Base-by-base conservation (phyloP, 2,329 filamentous ascomycete species). In the Hypocrella siamensis region DNA sequence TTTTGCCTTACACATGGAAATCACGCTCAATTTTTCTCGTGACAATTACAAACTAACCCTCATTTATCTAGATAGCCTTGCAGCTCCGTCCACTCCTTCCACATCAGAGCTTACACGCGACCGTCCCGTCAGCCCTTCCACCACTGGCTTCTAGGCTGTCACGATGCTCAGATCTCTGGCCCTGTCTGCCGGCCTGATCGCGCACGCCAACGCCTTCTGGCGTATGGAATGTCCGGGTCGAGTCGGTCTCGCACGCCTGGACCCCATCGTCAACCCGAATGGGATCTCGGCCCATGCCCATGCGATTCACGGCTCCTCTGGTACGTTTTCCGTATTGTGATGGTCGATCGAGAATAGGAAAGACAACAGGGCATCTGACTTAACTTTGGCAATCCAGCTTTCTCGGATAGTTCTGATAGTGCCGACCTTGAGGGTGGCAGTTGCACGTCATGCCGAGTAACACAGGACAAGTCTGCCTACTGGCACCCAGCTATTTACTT, bases 401-500 rank as follows among this genome's bases (percentile, higher is more conserved):
- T 93, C 47, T 61, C 62, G 31, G 57, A 70, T 39, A 58, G 52
- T n/a, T 57, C 76, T 11, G 62, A 55, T 26, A 73, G 63, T 42
- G 57, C 66, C 1, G 60, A 70, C 26, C 66, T 93, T 11, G 46
- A 64, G 4, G 52, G 46, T 12, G 75, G 68, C 28, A 58, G 73
- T 40, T 93, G 85, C 58, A 90, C 83, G 2, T 86, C 82, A 9
- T 93, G 84, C 51, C 71, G 67, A 34, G 79, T 92, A 26, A 73
- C 63, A 24, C 65, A 88, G 56, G 85, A 93, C 57, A 79, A 75
- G 57, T 93, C 83, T n/a, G 75, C 74, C 19, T 93, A 93, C 60
- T 93, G 84, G 82, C 72, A 75, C 32, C 85, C 85, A 1, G 58
- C 70, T 3, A 49, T 93, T 40, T 86, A 88, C 59, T 93, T 93